Evolutionary conservation across 2,329 filamentous ascomycete species (phyloP).

Genomic region (Trichoderma semiorbis): DNA sequence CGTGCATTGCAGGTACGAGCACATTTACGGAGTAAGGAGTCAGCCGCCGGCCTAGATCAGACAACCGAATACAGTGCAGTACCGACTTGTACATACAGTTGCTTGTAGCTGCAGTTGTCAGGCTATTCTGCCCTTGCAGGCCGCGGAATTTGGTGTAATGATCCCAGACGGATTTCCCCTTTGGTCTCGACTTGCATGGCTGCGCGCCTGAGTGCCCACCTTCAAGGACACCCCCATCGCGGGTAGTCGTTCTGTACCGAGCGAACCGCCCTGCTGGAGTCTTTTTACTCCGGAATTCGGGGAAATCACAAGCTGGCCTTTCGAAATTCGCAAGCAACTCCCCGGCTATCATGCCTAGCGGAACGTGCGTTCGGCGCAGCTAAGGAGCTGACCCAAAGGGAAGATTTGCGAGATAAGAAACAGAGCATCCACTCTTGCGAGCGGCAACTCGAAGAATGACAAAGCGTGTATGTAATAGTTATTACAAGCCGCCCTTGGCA

Average conservation of each 20-base stretch:
- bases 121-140: not conserved
- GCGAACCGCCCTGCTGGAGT: slow-evolving; percentile 11
- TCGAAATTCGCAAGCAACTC: not conserved
- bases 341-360: not conserved
- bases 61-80: not conserved
- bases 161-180: slow-evolving; percentile 18
- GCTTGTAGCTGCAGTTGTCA: not conserved
- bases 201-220: not conserved
- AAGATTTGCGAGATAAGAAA: not conserved
- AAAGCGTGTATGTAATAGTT: not conserved
- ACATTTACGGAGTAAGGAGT: not conserved
- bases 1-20: not conserved
- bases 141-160: not conserved
- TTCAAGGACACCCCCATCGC: not conserved
- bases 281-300: slow-evolving; percentile 9
- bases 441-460: not conserved
- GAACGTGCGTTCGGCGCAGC: not conserved
- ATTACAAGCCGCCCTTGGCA: not conserved
- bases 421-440: not conserved
- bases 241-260: not conserved
- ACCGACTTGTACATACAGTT: not conserved
- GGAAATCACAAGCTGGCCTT: slow-evolving; percentile 2
- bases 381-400: not conserved
- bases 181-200: not conserved
- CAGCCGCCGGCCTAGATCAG: not conserved